Evolutionary conservation across 75 land plant genomes (phyloP).

Genomic region (Cryptomeria japonica): DNA sequence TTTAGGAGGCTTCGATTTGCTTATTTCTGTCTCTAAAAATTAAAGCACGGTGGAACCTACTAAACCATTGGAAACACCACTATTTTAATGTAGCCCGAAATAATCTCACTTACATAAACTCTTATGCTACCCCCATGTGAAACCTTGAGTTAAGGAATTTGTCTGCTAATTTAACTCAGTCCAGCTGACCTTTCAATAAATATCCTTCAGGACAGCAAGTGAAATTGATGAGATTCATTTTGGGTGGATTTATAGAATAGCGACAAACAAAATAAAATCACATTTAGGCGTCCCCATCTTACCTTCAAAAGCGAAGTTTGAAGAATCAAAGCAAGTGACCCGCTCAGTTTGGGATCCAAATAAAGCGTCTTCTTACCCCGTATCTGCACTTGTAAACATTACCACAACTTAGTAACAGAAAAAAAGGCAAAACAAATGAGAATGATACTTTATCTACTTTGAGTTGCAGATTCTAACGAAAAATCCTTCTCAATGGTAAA

Average conservation of each 20-base stretch:
- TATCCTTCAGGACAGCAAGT: background rate
- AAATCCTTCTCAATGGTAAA: background rate
- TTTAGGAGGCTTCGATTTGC: background rate
- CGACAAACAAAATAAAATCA: background rate
- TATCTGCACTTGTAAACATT: slow-evolving; percentile 43
- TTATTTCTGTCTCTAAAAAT: background rate
- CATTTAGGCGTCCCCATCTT: background rate
- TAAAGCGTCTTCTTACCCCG: slow-evolving; percentile 89
- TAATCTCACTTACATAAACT: background rate
- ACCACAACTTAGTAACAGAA: background rate
- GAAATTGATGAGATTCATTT: background rate
- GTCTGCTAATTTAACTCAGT: background rate
- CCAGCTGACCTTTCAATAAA: background rate
- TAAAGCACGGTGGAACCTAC: no score
- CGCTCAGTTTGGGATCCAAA: slow-evolving; percentile 87
- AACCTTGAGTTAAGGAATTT: background rate
- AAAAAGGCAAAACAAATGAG: background rate
- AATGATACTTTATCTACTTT: background rate
- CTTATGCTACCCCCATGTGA: background rate
- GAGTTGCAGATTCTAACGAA: background rate
- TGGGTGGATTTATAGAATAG: background rate
- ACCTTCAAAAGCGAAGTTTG: slow-evolving; percentile 88
- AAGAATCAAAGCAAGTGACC: slow-evolving; percentile 72
- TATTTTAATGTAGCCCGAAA: background rate
- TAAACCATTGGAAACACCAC: background rate